phyloP scores from a whole-genome alignment of 2,329 filamentous ascomycete species.

The Thelonectria blattea region DNA sequence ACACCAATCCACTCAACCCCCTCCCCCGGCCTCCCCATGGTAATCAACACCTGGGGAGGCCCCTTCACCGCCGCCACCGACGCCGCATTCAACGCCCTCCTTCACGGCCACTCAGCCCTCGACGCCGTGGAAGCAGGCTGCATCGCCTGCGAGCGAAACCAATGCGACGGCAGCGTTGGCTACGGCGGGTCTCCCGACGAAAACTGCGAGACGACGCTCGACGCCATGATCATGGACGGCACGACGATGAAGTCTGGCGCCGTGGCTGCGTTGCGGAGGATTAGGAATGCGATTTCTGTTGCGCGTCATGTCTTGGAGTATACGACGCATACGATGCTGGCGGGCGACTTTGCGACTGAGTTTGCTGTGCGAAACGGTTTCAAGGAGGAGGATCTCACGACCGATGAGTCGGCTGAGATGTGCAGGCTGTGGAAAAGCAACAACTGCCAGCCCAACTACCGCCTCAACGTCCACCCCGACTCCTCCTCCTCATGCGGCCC shows the following conservation, averaged over 20 bases:
- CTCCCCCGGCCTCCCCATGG: conserved; percentile 53
- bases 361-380: conserved; percentile 62
- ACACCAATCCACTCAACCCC: conserved; percentile 24
- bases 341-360: conserved; percentile 58
- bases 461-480: conserved; percentile 53
- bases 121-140: conserved; percentile 61
- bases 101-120: conserved; percentile 46
- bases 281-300: conserved; percentile 56
- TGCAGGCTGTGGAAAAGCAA: conserved; percentile 52
- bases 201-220: conserved; percentile 62
- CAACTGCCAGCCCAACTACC: conserved; percentile 59
- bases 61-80: conserved; percentile 59
- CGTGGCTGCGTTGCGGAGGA: conserved; percentile 56
- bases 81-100: conserved; percentile 52
- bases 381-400: conserved; percentile 50
- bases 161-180: conserved; percentile 62
- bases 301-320: conserved; percentile 58
- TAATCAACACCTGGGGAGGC: conserved; percentile 62
- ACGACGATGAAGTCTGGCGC: conserved; percentile 59
- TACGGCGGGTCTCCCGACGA: conserved; percentile 63
- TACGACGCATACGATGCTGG: conserved; percentile 58
- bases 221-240: conserved; percentile 66
- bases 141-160: conserved; percentile 56
- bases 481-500: conserved; percentile 53
- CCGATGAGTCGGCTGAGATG: conserved; percentile 44